These are phyloP conservation scores for Triticum aestivum DNA, from an alignment of 176 grass and related monocot genomes.

Conservation along the genomic window DNA sequence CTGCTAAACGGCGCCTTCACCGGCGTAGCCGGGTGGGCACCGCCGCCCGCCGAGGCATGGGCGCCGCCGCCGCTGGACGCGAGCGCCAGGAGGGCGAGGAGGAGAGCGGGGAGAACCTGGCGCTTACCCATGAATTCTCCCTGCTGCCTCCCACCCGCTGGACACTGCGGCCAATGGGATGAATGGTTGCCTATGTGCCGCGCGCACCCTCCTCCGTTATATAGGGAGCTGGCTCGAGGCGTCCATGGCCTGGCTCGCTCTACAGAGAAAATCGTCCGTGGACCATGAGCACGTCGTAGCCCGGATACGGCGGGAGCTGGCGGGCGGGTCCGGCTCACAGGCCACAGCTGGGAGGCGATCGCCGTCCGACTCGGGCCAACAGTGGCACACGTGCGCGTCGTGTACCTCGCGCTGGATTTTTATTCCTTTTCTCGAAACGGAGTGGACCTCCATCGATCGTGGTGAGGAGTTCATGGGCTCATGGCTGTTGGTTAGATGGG, in stretches of 20 bases:
- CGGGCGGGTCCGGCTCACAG: background rate
- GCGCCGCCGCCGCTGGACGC: background rate
- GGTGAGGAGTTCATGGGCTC: no score
- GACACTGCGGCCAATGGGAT: no score
- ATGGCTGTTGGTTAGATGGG: no score
- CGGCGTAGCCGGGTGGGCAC: background rate
- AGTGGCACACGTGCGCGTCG: background rate
- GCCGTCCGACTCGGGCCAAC: background rate
- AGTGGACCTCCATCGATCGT: no score
- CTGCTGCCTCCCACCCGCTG: background rate
- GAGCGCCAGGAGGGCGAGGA: conserved; percentile 22
- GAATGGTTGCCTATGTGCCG: no score
- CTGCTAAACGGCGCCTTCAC: conserved; percentile 20
- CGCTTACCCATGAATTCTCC: background rate
- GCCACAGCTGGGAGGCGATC: background rate
- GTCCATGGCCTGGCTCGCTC: background rate
- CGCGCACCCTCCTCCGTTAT: background rate
- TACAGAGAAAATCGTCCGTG: no score
- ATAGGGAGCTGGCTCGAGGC: background rate
- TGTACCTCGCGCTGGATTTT: background rate
- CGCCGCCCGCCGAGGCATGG: background rate
- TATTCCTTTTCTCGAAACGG: no score
- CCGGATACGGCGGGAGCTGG: background rate
- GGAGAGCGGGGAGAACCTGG: background rate
- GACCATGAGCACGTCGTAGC: background rate